Base-by-base conservation (phyloP, 768 basidiomycete species). In the Leccinum rimulosum region DNA sequence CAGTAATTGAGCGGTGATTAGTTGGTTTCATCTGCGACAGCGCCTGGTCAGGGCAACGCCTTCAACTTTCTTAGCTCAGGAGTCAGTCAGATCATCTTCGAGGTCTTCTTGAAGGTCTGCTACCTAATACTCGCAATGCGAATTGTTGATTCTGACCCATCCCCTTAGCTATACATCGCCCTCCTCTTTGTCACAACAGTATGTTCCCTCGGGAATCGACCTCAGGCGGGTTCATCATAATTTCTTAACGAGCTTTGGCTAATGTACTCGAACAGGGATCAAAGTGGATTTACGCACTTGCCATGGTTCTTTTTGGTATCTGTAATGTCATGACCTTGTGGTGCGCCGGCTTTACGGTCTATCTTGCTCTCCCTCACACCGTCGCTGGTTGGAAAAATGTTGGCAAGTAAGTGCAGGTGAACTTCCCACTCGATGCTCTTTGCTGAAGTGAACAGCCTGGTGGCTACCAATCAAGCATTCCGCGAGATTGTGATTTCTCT, bases 301-400 rank as follows among this genome's bases (percentile, higher is more conserved):
- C 88, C 40, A 90, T 94, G 68, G 60, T 92, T 56, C 76, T 91
- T 27, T 94, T 94, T 70, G 92, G 90, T 27, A 66, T 91, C 9
- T 89, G 85, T 74, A 91, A 87, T 66, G 70, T 84, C 62, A 89
- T 93, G 68, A 86, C 91, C 6, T 79, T 91, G 47, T 95, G 91
- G 87, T 95, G 91, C 76, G 93, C 92, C 7, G 93, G 81, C n/a
- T 95, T 82, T 71, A 95, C 92, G 0, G 89, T 95, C 55, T 96
- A 92, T 66, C 82, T 91, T 25, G 86, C 89, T 12, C 87, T 94
- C 36, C 89, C 89, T 2, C 85, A 93, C 66, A 82, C 83, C 4
- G 57, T 84, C n/a, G 79, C 77, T 3, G 90, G 87, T 45, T 95
- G 93, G 93, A 79, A 84, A 61, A 75, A 89, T 64, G 76, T 92